Evolutionary conservation across 2,329 filamentous ascomycete genomes (phyloP).

Genomic region (Alternaria atra): DNA sequence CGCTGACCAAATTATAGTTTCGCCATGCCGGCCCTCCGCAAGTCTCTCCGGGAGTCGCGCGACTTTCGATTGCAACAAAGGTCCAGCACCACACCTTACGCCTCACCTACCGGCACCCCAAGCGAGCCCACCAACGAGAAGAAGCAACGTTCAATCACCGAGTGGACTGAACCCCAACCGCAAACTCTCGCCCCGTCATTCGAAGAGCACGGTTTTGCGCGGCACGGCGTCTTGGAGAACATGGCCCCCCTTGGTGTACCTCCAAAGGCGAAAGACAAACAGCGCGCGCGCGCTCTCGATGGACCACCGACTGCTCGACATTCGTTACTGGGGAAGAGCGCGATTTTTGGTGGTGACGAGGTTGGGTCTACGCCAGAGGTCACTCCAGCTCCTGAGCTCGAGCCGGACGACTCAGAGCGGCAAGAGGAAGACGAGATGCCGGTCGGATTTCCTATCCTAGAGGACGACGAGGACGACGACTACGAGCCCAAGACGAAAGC

Average conservation of each 20-base stretch:
- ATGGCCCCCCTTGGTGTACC: slow-evolving; percentile 83
- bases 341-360: slow-evolving; percentile 50
- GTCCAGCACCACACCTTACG: slow-evolving; percentile 49
- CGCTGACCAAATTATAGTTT: slow-evolving; percentile 46
- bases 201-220: slow-evolving; percentile 77
- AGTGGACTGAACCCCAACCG: slow-evolving; percentile 67
- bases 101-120: slow-evolving; percentile 42
- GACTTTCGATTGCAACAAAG: slow-evolving; percentile 37
- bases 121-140: slow-evolving; percentile 43
- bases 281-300: slow-evolving; percentile 59
- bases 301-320: slow-evolving; percentile 47
- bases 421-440: slow-evolving; percentile 50
- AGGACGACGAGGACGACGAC: slow-evolving; percentile 60
- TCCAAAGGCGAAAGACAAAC: slow-evolving; percentile 70
- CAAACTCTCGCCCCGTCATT: slow-evolving; percentile 71
- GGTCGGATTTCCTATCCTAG: slow-evolving; percentile 39
- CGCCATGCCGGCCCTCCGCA: slow-evolving; percentile 52
- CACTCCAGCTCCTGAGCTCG: slow-evolving; percentile 51
- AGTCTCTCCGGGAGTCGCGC: slow-evolving; percentile 40
- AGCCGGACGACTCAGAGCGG: slow-evolving; percentile 52
- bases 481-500: slow-evolving; percentile 50
- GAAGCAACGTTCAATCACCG: slow-evolving; percentile 52
- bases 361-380: slow-evolving; percentile 58
- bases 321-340: slow-evolving; percentile 53
- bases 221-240: slow-evolving; percentile 79